Evolutionary conservation across 208 protist genomes (phyloP).

Genomic region (Wallacemonas sp.): DNA sequence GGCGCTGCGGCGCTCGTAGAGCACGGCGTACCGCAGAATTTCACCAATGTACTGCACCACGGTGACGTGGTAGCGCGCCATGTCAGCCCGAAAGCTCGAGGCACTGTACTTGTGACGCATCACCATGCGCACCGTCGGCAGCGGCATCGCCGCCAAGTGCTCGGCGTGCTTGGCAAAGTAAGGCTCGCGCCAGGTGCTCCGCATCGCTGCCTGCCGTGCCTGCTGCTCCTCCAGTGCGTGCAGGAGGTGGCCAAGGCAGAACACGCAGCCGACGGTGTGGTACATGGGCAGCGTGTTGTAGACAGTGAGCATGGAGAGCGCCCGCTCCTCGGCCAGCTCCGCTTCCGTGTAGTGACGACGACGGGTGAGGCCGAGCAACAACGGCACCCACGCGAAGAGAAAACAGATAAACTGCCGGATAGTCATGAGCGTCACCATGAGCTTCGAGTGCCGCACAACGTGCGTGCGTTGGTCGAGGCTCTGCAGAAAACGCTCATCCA

Average conservation of each 20-base stretch:
- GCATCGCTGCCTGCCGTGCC: constrained; percentile 13
- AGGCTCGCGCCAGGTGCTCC: neutral
- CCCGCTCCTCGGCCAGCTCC: constrained; percentile 9
- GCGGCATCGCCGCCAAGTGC: constrained; percentile 4
- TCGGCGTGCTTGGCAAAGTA: neutral
- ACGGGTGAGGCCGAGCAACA: constrained; percentile 7
- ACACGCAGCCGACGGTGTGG: constrained; percentile 71
- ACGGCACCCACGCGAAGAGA: constrained; percentile 13
- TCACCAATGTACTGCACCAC: constrained; percentile 93
- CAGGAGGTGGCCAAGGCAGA: constrained; percentile 62
- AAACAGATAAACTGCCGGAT: constrained; percentile 13
- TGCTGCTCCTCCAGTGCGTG: constrained; percentile 58
- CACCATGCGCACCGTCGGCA: constrained; percentile 51
- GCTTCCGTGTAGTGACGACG: neutral
- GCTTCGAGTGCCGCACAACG: neutral
- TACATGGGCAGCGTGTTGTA: constrained; percentile 88
- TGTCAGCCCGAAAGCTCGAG: constrained; percentile 58
- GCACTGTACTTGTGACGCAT: constrained; percentile 74
- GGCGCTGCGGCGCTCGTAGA: constrained; percentile 32
- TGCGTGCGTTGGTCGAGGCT: neutral
- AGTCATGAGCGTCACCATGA: constrained; percentile 12
- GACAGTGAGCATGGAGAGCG: constrained; percentile 36
- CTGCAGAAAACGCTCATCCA: neutral
- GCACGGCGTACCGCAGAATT: constrained; percentile 76
- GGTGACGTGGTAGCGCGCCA: constrained; percentile 60